Conservation (phyloP, 2,329 filamentous ascomycete species). For the Daldinia sp. region DNA sequence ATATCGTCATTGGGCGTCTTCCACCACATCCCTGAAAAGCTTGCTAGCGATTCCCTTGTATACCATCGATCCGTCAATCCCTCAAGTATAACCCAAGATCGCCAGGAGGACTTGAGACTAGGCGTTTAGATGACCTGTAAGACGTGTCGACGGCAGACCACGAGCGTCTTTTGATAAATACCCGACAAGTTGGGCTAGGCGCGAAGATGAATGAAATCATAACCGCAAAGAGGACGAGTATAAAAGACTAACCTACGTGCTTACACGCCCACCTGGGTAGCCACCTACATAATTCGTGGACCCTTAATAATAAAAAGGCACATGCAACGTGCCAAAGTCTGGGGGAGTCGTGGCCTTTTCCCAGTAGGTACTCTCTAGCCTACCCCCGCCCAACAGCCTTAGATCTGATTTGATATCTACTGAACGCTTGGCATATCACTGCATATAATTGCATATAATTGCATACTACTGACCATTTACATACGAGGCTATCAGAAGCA, state of each 20-base stretch:
- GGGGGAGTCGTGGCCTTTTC: slow-evolving; percentile 20
- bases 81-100: slow-evolving; percentile 8
- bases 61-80: slow-evolving; percentile 6
- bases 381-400: slow-evolving; percentile 13
- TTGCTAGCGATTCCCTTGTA: slow-evolving; percentile 6
- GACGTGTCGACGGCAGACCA: slow-evolving; percentile 14
- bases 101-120: slow-evolving; percentile 19
- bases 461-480: not conserved
- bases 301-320: slow-evolving; percentile 11
- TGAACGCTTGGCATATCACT: slow-evolving; percentile 14
- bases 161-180: slow-evolving; percentile 4
- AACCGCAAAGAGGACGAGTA: slow-evolving; percentile 17
- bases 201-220: slow-evolving; percentile 18
- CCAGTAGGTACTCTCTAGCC: slow-evolving; percentile 10
- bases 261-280: no score
- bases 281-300: no score
- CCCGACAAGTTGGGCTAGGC: slow-evolving; percentile 8
- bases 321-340: slow-evolving; percentile 26
- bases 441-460: not conserved
- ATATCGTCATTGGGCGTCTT: slow-evolving; percentile 25
- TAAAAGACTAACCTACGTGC: not conserved
- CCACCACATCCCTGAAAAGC: slow-evolving; percentile 14
- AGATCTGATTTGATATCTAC: slow-evolving; percentile 28
- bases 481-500: slow-evolving; percentile 1
- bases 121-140: slow-evolving; percentile 20